Conservation (phyloP, 192 early-diverging fungal genomes). For the Coemansia sp. region DNA sequence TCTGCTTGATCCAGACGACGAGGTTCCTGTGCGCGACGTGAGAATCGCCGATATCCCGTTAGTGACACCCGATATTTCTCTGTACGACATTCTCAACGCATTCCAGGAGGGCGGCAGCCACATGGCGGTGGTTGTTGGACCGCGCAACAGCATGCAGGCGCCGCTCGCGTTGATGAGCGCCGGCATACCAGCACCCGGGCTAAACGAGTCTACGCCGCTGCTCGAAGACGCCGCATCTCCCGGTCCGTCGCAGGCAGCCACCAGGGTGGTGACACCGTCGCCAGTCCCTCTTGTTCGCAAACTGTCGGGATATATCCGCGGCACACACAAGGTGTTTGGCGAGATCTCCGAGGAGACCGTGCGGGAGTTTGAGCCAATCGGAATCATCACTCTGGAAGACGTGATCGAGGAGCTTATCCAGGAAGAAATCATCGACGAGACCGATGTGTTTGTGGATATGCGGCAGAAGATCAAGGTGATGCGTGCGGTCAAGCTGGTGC, state of each 20-base stretch:
- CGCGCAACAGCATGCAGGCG: background rate
- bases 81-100: constrained; percentile 77
- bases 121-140: constrained; percentile 70
- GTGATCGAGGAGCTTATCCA: constrained; percentile 84
- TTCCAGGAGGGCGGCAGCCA: constrained; percentile 84
- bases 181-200: background rate
- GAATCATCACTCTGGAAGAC: constrained; percentile 81
- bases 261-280: background rate
- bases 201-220: constrained; percentile 24
- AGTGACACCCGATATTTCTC: constrained; percentile 47
- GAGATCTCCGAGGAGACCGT: constrained; percentile 43
- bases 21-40: constrained; percentile 64
- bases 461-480: constrained; percentile 49
- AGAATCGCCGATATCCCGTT: constrained; percentile 52
- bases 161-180: background rate
- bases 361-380: constrained; percentile 57
- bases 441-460: constrained; percentile 66
- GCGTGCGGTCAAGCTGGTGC: constrained; percentile 43
- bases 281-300: constrained; percentile 34
- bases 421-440: constrained; percentile 83
- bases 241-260: background rate
- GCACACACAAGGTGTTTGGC: constrained; percentile 19
- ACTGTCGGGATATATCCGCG: constrained; percentile 41
- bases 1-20: constrained; percentile 72
- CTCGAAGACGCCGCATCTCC: background rate